Base-by-base conservation (phyloP, 805 yeast species). In the Saccharomycopsis sp. region DNA sequence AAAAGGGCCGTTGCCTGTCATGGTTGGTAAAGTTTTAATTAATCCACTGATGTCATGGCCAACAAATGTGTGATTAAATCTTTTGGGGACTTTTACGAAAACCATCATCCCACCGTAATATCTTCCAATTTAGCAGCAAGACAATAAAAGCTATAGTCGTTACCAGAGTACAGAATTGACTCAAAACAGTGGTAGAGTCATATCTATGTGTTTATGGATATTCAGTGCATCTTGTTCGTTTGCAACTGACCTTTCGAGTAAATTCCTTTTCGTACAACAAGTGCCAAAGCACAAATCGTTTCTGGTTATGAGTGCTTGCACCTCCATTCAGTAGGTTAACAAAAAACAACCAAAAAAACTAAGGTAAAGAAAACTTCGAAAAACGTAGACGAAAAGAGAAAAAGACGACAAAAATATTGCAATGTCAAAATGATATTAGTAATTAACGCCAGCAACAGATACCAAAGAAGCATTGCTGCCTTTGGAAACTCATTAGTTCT, bases 1-100 rank as follows among this genome's bases (percentile, higher is more conserved):
- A 50, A 58, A 58, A 18, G 59, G 61, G 2, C 61, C 61, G 50
- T 55, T 58, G n/a, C 61, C 61, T 12, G 61, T 58, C 9, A 52
- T 41, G 50, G 50, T 55, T 14, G 59, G 59, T 7, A 58, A 50
- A 21, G n/a, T 48, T 15, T 55, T 58, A 1, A 58, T 23, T n/a
- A 53, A 15, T 1, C 37, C 48, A 16, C 56, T 52, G 7, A 56
- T 56, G 34, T 54, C 51, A 15, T 53, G 41, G 37, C 46, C 15
- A 20, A 40, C 55, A 16, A 44, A 44, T 12, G 48, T 44, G 21
- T 44, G 48, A 8, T 44, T 44, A 44, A 44, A 44, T 44, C 48
- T 44, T 44, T 12, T 44, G 16, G 16, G 16, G 20, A 44, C 48
- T 16, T 20, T 12, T 16, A 44, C 21, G 48, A 44, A 44, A 44